These are phyloP conservation scores for Neolentinus lepideus DNA, from an alignment of 1,284 basidiomycete genomes.

Conservation along the genomic window DNA sequence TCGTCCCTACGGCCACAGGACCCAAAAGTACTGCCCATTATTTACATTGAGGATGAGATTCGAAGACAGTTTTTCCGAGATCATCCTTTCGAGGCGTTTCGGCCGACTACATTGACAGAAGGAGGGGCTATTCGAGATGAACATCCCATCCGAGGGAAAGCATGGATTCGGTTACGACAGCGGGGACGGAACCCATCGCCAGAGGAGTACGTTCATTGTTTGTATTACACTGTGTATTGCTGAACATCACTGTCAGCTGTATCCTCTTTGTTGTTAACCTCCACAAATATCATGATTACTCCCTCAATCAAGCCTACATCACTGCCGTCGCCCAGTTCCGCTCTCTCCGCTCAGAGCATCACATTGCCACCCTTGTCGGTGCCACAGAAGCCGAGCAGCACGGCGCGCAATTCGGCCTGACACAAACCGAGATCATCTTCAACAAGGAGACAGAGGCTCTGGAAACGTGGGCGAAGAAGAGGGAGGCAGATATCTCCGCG, in stretches of 20 bases:
- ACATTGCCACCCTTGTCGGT: slow-evolving; percentile 73
- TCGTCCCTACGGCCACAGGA: slow-evolving; percentile 12
- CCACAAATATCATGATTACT: slow-evolving; percentile 54
- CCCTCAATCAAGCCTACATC: slow-evolving; percentile 79
- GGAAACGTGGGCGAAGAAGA: slow-evolving; percentile 48
- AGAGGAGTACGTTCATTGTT: slow-evolving; percentile 71
- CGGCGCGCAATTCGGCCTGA: slow-evolving; percentile 64
- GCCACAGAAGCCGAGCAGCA: slow-evolving; percentile 74
- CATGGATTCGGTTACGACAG: slow-evolving; percentile 77
- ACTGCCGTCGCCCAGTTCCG: slow-evolving; percentile 82
- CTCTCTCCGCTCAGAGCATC: slow-evolving; percentile 77
- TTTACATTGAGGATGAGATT: slow-evolving; percentile 82
- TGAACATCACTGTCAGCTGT: slow-evolving; percentile 42
- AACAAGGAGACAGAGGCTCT: slow-evolving; percentile 56
- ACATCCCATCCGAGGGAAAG: slow-evolving; percentile 48
- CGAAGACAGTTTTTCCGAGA: slow-evolving; percentile 91
- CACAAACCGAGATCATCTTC: slow-evolving; percentile 55
- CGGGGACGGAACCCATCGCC: slow-evolving; percentile 76
- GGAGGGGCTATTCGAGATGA: slow-evolving; percentile 45
- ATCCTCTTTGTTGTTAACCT: slow-evolving; percentile 80
- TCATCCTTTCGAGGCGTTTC: slow-evolving; percentile 93
- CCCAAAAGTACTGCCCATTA: slow-evolving; percentile 55
- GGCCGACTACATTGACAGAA: slow-evolving; percentile 78
- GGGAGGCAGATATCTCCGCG: slow-evolving; percentile 49
- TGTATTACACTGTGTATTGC: not conserved